Evolutionary conservation across 1,139 yeast genomes (phyloP), one percentile per base, ranked within the genome.

Genomic region (Hyphopichia khmerensis): DNA sequence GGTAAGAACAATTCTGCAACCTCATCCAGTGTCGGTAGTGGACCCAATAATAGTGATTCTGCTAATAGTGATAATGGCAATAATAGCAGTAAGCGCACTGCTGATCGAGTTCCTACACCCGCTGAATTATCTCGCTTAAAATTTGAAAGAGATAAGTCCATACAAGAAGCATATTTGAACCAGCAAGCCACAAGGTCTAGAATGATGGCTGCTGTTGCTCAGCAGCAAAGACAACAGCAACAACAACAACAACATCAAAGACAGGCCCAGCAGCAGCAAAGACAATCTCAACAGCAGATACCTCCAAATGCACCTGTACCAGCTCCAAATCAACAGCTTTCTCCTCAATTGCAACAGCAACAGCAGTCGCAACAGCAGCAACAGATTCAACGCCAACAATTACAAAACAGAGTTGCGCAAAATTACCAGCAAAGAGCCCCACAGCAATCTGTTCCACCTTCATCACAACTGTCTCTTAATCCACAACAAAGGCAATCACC

Each of bases 71-170:
- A 33, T 2, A 37, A 33, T 16, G 32, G 45, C 6, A 38, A 42
- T 10, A 33, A 43, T 7, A 51, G 44, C 14, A 44, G 50, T 13
- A 64, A 64, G 41, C 49, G 72, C 2, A 45, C 53, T 0, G 40
- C 50, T n/a, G 77, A 71, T 48, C 60, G 67, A 40, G 59, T 65
- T 2, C 96, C 96, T 1, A 77, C 95, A 0, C 97, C 97, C 0
- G 81, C 84, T 11, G 96, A 90, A 53, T 76, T 91, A 54, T 80
- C 96, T 0, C 80, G 80, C 49, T 67, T 90, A 68, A 91, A 90
- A 62, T 81, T 72, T 52, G 96, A 91, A 50, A 73, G 96, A 47
- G 98, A 91, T 55, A 85, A 84, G 60, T 83, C 95, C 0, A 77
- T 87, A 16, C 89, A 86, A 49, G 91, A 84, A 50, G 86, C 87